Conservation (phyloP, 1,284 basidiomycete species). For the Trametes sp. region DNA sequence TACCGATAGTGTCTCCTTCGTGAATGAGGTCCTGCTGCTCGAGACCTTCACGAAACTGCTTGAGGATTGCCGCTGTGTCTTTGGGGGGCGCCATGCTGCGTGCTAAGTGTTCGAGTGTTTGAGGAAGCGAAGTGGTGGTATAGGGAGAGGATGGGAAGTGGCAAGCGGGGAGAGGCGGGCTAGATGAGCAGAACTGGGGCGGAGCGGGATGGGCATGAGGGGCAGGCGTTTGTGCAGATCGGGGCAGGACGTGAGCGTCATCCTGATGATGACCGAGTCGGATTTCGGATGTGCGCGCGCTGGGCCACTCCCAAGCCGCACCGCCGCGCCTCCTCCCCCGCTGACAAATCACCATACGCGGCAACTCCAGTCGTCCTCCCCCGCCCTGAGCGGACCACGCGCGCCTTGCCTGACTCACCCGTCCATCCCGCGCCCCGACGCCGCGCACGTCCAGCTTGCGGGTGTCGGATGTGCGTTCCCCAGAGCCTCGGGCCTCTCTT, state of each 20-base stretch:
- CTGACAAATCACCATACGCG: constrained; percentile 17
- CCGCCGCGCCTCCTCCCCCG: constrained; percentile 12
- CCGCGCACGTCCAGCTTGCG: not conserved
- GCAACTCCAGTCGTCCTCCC: constrained; percentile 4
- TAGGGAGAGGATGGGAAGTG: not conserved
- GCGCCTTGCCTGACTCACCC: constrained; percentile 7
- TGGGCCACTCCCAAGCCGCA: constrained; percentile 5
- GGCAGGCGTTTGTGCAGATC: constrained; percentile 8
- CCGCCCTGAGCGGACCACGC: not conserved
- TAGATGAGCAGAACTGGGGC: constrained; percentile 8
- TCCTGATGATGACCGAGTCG: constrained; percentile 23
- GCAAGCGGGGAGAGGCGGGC: not conserved
- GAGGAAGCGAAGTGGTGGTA: not conserved
- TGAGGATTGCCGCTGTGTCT: constrained; percentile 31
- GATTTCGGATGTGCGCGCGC: not conserved
- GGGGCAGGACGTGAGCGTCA: constrained; percentile 25
- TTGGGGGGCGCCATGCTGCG: constrained; percentile 22
- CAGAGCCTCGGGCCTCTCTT: not conserved
- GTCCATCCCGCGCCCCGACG: not conserved
- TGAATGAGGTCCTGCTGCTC: constrained; percentile 59
- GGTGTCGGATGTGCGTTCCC: not conserved
- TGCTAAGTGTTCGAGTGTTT: not conserved
- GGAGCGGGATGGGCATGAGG: constrained; percentile 10
- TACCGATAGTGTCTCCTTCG: constrained; percentile 69
- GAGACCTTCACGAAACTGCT: constrained; percentile 56